A percentile compares a stretch with the other conserved stretches of the same genome.
These are phyloP conservation scores for Chrysoporthe deuterocubensis DNA, from an alignment of 2,329 filamentous ascomycete genomes.

Conservation along the genomic window DNA sequence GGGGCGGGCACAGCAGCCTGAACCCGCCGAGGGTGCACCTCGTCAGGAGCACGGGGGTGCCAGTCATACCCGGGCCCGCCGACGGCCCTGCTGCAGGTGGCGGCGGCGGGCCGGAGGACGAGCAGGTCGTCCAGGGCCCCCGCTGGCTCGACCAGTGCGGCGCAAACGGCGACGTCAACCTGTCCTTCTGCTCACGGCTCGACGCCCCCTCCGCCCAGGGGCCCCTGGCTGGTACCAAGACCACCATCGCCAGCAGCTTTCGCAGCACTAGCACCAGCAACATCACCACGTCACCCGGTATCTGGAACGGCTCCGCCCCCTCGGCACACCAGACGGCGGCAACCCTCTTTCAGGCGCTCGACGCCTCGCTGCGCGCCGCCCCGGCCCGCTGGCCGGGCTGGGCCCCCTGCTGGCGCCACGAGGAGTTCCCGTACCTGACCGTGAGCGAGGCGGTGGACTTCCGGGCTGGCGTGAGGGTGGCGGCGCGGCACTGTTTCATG, in stretches of 20 bases:
- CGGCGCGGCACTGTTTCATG: conserved; percentile 32
- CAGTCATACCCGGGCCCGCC: conserved; percentile 42
- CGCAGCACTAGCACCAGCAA: conserved; percentile 2
- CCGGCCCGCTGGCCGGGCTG: conserved; percentile 35
- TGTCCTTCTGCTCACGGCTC: conserved; percentile 51
- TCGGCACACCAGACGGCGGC: background rate
- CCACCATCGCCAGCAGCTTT: background rate
- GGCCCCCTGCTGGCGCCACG: conserved; percentile 59
- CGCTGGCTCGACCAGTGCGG: conserved; percentile 53
- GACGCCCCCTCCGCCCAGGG: conserved; percentile 4
- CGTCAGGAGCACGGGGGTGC: conserved; percentile 57
- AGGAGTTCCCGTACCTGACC: conserved; percentile 56
- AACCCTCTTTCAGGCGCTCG: conserved; percentile 13
- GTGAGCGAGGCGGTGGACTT: conserved; percentile 50
- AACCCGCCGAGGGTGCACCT: conserved; percentile 48
- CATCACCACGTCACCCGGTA: conserved; percentile 1
- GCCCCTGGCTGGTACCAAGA: background rate
- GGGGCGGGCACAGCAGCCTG: conserved; percentile 48
- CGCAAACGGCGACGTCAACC: conserved; percentile 44
- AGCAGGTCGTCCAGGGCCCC: conserved; percentile 47
- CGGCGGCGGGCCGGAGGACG: background rate
- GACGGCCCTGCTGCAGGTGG: background rate
- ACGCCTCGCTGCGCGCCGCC: conserved; percentile 10
- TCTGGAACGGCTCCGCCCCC: conserved; percentile 26
- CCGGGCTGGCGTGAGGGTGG: conserved; percentile 41